Percentiles rank a stretch among this genome's conserved stretches.
phyloP scores from a whole-genome alignment of 2,329 filamentous ascomycete genomes.

The Monosporascus sp. region DNA sequence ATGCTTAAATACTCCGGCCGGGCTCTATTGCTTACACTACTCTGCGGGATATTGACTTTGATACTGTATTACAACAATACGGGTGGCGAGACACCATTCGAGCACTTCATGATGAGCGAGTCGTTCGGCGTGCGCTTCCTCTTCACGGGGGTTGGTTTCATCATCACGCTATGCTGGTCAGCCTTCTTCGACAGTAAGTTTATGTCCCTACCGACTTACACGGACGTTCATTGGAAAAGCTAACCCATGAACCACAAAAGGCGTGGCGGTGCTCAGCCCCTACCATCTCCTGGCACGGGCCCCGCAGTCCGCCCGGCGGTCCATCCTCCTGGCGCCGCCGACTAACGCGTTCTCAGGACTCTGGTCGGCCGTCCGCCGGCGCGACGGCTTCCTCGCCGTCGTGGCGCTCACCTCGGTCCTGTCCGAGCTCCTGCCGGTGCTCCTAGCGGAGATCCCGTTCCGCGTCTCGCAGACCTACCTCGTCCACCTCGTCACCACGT shows the following conservation, averaged over 20 bases:
- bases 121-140: slow-evolving; percentile 35
- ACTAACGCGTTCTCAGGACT: slow-evolving; percentile 29
- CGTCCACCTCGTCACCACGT: slow-evolving; percentile 27
- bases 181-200: slow-evolving; percentile 31
- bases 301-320: slow-evolving; percentile 23
- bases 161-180: slow-evolving; percentile 34
- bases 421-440: slow-evolving; percentile 33
- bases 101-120: slow-evolving; percentile 36
- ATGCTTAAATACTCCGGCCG: slow-evolving; percentile 22
- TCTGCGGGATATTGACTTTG: slow-evolving; percentile 25
- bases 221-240: background rate
- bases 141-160: slow-evolving; percentile 34
- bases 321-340: slow-evolving; percentile 29
- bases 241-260: slow-evolving; percentile 13
- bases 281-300: slow-evolving; percentile 29
- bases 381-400: slow-evolving; percentile 28
- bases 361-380: slow-evolving; percentile 27
- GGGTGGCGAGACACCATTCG: slow-evolving; percentile 30
- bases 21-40: slow-evolving; percentile 18
- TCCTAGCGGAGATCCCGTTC: slow-evolving; percentile 35
- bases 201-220: no score
- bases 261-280: slow-evolving; percentile 31
- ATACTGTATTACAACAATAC: slow-evolving; percentile 35
- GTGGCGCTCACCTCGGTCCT: slow-evolving; percentile 29
- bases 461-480: slow-evolving; percentile 29